Evolutionary conservation across 208 protist genomes (phyloP).

Genomic region (Vickermania spadyakhi): DNA sequence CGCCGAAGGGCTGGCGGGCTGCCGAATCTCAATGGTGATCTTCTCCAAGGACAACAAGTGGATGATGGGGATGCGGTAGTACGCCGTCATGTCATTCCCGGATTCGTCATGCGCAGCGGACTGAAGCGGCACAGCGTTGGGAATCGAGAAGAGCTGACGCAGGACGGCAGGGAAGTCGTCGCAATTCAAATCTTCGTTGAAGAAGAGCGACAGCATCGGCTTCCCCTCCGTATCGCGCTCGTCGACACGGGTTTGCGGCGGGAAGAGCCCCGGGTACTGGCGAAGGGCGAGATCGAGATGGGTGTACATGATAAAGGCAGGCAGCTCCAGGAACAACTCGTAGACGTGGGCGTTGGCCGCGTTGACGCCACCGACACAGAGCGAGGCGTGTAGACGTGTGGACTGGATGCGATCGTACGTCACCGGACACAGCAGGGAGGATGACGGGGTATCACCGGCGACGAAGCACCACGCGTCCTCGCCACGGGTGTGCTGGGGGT

Average conservation of each 20-base stretch:
- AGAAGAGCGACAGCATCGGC: constrained; percentile 22
- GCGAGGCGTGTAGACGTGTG: constrained; percentile 48
- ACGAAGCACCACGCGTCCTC: constrained; percentile 32
- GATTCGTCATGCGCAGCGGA: constrained; percentile 5
- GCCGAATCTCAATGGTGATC: constrained; percentile 55
- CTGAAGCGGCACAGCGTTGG: constrained; percentile 10
- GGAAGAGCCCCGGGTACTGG: background rate
- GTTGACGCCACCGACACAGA: constrained; percentile 62
- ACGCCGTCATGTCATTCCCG: constrained; percentile 11
- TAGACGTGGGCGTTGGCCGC: constrained; percentile 74
- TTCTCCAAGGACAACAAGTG: constrained; percentile 11
- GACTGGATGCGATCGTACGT: constrained; percentile 42
- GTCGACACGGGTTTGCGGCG: background rate
- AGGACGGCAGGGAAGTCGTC: constrained; percentile 30
- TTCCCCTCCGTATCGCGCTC: constrained; percentile 2
- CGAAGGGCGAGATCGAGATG: background rate
- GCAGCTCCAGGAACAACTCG: constrained; percentile 63
- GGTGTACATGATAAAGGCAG: constrained; percentile 83
- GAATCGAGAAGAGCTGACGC: constrained; percentile 35
- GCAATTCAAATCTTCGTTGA: constrained; percentile 30
- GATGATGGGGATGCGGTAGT: constrained; percentile 9
- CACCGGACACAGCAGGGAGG: constrained; percentile 47
- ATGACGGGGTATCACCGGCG: constrained; percentile 17
- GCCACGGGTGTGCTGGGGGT: background rate
- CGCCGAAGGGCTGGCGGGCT: constrained; percentile 20